phyloP scores from a whole-genome alignment of 148 eudicot species.

The Agrostemma githago region DNA sequence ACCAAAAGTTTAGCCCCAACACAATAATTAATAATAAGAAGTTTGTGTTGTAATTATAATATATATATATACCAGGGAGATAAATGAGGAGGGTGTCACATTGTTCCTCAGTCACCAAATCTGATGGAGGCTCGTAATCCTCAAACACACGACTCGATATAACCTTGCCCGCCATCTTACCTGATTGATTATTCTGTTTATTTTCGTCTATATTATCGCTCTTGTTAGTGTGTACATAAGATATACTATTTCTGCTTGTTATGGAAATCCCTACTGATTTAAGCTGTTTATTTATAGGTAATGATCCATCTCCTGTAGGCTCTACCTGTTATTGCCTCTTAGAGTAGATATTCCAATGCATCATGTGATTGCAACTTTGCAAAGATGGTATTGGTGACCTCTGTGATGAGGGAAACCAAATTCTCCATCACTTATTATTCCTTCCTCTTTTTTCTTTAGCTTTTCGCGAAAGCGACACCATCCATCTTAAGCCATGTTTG shows the following conservation, averaged over 20 bases:
- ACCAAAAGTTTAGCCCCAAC: too few relatives aligned
- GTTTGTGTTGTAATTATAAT: neutral
- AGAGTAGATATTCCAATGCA: slow-evolving; percentile 24
- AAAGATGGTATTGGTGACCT: slow-evolving; percentile 23
- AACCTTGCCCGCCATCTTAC: slow-evolving; percentile 22
- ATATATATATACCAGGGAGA: slow-evolving; percentile 45
- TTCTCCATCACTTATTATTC: neutral
- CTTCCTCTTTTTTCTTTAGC: neutral
- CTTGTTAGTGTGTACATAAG: neutral
- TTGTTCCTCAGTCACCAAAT: slow-evolving; percentile 34
- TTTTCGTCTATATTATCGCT: slow-evolving; percentile 8
- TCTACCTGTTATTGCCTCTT: slow-evolving; percentile 7
- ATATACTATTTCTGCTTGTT: slow-evolving; percentile 3
- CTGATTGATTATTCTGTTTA: neutral
- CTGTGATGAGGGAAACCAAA: slow-evolving; percentile 19
- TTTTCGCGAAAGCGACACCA: slow-evolving; percentile 1
- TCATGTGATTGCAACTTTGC: neutral
- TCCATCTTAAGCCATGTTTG: too few relatives aligned
- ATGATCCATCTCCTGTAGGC: neutral
- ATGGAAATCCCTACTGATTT: neutral
- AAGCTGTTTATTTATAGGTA: slow-evolving; percentile 4
- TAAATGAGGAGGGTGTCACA: slow-evolving; percentile 45
- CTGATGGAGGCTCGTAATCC: slow-evolving; percentile 40
- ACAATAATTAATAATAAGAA: too few relatives aligned
- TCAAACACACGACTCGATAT: slow-evolving; percentile 27